phyloP scores from a whole-genome alignment of 169 alveolate genomes.

The Plasmodium coatneyi region DNA sequence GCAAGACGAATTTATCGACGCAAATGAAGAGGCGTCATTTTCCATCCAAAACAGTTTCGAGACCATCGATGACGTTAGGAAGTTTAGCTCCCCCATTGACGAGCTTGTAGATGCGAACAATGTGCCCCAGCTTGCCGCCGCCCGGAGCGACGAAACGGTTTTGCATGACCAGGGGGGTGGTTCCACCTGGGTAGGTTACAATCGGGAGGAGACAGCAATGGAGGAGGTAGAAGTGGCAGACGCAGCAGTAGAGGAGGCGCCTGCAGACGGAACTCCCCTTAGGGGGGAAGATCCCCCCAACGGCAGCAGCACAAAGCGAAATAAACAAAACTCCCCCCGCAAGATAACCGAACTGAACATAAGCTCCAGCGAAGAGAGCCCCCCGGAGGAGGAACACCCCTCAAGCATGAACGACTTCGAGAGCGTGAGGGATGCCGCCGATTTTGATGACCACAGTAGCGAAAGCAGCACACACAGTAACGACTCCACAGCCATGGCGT shows the following conservation, averaged over 20 bases:
- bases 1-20: not conserved
- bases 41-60: not conserved
- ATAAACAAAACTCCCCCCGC: not conserved
- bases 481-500: conserved; percentile 70
- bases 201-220: not conserved
- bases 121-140: not conserved
- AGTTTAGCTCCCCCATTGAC: not conserved
- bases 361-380: conserved; percentile 58
- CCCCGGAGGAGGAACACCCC: not conserved
- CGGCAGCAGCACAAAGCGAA: not conserved
- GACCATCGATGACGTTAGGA: not conserved
- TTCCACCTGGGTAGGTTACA: not conserved
- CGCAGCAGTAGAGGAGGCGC: not conserved
- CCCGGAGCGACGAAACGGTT: not conserved
- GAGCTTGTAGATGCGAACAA: not conserved
- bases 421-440: conserved; percentile 19
- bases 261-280: not conserved
- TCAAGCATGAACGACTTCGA: conserved; percentile 51
- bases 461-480: conserved; percentile 25
- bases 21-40: not conserved
- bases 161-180: not conserved
- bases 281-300: not conserved
- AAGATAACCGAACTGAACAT: conserved; percentile 11
- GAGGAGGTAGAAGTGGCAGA: not conserved
- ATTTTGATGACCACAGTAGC: not conserved